Conservation (phyloP, 768 basidiomycete species). For the Mycena vulgaris region DNA sequence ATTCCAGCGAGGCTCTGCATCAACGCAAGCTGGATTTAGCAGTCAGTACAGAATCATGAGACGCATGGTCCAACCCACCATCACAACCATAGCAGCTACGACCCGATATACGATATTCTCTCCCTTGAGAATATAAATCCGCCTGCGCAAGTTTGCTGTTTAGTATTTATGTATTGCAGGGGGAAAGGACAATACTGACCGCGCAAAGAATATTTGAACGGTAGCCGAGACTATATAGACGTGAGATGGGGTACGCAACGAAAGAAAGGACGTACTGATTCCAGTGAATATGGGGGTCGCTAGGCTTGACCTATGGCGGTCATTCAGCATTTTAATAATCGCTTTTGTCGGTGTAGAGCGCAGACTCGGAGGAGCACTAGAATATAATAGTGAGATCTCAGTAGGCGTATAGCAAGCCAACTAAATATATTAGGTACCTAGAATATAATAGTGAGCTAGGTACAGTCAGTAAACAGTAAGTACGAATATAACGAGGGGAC, state of each 20-base stretch:
- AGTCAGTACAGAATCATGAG: not conserved
- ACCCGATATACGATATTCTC: not conserved
- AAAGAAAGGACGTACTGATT: constrained; percentile 30
- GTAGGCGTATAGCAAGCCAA: too few relatives aligned
- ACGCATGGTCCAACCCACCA: not conserved
- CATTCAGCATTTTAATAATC: too few relatives aligned
- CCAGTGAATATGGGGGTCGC: constrained; percentile 38
- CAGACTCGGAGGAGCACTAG: too few relatives aligned
- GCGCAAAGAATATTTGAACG: constrained; percentile 30
- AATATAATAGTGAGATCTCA: too few relatives aligned
- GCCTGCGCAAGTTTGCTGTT: not conserved
- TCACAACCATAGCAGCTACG: not conserved
- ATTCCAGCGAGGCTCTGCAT: constrained; percentile 17
- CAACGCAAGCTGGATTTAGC: constrained; percentile 15
- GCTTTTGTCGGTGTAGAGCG: too few relatives aligned
- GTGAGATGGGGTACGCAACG: not conserved
- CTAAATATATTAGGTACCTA: too few relatives aligned
- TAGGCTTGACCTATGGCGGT: too few relatives aligned
- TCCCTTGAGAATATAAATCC: constrained; percentile 29
- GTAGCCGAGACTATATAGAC: not conserved
- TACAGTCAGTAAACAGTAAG: too few relatives aligned
- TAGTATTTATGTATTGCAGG: not conserved
- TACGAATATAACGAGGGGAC: too few relatives aligned
- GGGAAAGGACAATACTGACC: not conserved
- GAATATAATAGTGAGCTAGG: too few relatives aligned